Conservation (phyloP, 345 rosid species). For the Psidium guajava region DNA sequence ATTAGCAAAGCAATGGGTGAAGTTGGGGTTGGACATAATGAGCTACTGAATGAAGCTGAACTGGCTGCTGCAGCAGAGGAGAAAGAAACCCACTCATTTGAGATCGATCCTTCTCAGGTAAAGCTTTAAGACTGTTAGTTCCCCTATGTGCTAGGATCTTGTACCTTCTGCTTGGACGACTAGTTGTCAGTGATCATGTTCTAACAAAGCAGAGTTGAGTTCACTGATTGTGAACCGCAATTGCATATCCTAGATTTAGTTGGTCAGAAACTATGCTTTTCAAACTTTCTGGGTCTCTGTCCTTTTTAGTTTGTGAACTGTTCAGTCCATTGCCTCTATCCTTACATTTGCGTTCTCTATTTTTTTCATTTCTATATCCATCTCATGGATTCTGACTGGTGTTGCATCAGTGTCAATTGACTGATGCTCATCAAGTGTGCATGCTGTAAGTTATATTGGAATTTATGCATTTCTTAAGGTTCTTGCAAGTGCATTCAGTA, state of each 20-base stretch:
- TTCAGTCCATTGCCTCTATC: background rate
- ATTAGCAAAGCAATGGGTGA: constrained; percentile 71
- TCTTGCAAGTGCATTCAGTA: background rate
- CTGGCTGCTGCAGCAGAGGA: constrained; percentile 92
- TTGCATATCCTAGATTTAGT: background rate
- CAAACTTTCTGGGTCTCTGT: background rate
- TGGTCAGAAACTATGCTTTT: background rate
- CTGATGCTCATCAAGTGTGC: background rate
- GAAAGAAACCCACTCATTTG: constrained; percentile 88
- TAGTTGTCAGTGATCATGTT: background rate
- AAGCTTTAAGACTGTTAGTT: background rate
- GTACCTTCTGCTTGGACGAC: background rate
- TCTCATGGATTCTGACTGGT: background rate
- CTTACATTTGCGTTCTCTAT: background rate
- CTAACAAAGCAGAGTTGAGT: background rate
- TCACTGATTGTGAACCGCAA: background rate
- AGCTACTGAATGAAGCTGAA: constrained; percentile 74
- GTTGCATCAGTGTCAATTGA: background rate
- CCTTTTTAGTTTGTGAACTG: background rate
- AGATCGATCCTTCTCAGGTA: constrained; percentile 86
- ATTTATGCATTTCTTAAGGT: background rate
- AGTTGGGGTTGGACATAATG: constrained; percentile 47
- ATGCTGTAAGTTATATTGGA: background rate
- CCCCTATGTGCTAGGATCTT: background rate
- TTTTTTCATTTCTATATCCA: background rate